Percentiles rank a stretch among this genome's conserved stretches.
These are phyloP conservation scores for Plasmopara viticola DNA, from an alignment of 352 stramenopile genomes.

Conservation along the genomic window DNA sequence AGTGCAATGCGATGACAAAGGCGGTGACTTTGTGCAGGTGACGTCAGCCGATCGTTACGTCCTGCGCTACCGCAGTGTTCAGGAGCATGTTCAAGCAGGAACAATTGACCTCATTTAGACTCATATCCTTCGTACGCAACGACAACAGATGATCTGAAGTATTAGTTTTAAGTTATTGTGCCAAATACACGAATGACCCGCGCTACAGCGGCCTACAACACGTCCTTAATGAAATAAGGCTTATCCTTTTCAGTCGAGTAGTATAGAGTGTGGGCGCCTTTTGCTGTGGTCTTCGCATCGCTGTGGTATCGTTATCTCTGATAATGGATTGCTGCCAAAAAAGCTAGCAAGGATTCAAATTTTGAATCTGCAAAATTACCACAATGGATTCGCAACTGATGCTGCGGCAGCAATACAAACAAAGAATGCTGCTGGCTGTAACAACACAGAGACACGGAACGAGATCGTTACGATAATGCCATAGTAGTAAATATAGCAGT, in stretches of 20 bases:
- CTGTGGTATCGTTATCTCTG: constrained; percentile 15
- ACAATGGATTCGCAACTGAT: constrained; percentile 51
- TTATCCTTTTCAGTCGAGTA: too few species aligned
- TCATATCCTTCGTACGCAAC: too few species aligned
- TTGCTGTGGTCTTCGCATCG: not conserved
- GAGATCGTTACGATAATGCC: not conserved
- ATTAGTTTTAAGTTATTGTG: too few species aligned
- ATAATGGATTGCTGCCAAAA: constrained; percentile 17
- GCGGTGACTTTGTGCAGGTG: constrained; percentile 55
- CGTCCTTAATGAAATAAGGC: too few species aligned
- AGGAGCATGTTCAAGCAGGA: constrained; percentile 51
- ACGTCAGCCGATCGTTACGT: constrained; percentile 60
- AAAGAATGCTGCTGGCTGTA: constrained; percentile 55
- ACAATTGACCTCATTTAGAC: constrained; percentile 44
- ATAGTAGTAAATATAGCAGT: not conserved
- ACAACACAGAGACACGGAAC: not conserved
- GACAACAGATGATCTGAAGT: too few species aligned
- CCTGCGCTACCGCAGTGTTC: constrained; percentile 58
- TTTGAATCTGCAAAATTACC: constrained; percentile 21
- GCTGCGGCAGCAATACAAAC: constrained; percentile 63
- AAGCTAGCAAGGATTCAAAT: not conserved
- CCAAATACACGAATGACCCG: too few species aligned
- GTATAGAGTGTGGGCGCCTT: not conserved
- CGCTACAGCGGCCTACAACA: too few species aligned
- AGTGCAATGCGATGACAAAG: constrained; percentile 69